phyloP scores from a whole-genome alignment of 129 eudicot species.

The Silybum marianum region DNA sequence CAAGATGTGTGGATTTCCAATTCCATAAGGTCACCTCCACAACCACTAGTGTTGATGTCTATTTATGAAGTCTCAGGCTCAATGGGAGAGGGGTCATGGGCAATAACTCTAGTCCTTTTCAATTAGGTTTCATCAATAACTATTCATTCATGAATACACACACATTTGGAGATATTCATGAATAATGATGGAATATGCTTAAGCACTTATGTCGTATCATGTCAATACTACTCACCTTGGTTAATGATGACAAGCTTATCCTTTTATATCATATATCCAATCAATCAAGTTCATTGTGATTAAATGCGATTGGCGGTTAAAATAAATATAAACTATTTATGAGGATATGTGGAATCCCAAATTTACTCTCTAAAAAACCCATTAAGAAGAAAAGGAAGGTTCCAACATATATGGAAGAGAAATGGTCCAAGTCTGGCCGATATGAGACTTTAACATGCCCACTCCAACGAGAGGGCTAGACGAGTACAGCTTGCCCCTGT shows the following conservation, averaged over 20 bases:
- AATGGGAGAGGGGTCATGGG: slow-evolving; percentile 23
- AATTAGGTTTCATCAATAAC: slow-evolving; percentile 32
- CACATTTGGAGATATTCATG: slow-evolving; percentile 7
- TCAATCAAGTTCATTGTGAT: slow-evolving; percentile 4
- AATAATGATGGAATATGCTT: slow-evolving; percentile 28
- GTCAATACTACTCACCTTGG: slow-evolving; percentile 5
- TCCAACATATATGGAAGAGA: too few species aligned
- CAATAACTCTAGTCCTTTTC: slow-evolving; percentile 37
- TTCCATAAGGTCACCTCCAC: slow-evolving; percentile 31
- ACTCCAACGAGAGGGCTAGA: too few species aligned
- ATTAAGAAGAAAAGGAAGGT: too few species aligned
- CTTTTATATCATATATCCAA: slow-evolving; percentile 12
- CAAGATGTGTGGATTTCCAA: slow-evolving; percentile 34
- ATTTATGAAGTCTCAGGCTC: slow-evolving; percentile 22
- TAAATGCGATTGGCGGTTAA: neutral
- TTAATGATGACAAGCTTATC: slow-evolving; percentile 24
- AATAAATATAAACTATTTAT: too few species aligned
- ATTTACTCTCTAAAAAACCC: too few species aligned
- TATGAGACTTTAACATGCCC: too few species aligned
- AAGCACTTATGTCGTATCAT: slow-evolving; percentile 32
- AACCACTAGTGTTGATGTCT: slow-evolving; percentile 24
- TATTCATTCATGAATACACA: slow-evolving; percentile 26
- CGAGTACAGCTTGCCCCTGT: too few species aligned
- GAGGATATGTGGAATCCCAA: neutral
- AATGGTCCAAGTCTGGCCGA: too few species aligned